Conservation (phyloP, 345 rosid genomes). For the Theobroma cacao region DNA sequence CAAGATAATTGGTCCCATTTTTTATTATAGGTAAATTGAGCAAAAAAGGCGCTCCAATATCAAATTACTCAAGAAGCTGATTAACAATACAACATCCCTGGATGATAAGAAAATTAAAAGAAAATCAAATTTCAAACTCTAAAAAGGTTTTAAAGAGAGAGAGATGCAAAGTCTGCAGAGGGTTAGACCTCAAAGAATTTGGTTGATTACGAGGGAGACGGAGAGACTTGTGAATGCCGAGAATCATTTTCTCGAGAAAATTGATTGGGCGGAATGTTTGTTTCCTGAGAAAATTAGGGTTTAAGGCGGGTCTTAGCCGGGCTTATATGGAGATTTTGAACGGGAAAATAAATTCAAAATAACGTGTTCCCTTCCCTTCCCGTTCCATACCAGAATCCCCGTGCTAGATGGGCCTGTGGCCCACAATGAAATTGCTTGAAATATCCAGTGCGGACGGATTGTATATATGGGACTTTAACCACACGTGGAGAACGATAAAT, state of each 20-base stretch:
- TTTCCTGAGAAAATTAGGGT: background rate
- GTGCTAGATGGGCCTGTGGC: no score
- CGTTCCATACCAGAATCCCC: background rate
- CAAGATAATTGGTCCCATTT: slow-evolving; percentile 11
- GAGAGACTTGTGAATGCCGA: background rate
- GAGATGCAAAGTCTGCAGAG: background rate
- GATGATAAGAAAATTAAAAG: background rate
- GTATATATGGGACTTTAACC: background rate
- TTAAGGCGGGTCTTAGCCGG: background rate
- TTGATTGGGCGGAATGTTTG: background rate
- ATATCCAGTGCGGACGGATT: background rate
- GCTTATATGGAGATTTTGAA: background rate
- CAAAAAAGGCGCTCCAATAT: background rate
- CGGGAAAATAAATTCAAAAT: background rate
- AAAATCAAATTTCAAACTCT: background rate
- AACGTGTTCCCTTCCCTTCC: background rate
- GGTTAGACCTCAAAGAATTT: background rate
- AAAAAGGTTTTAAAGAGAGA: background rate
- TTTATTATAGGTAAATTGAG: background rate
- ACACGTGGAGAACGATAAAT: no score
- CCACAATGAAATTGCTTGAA: background rate
- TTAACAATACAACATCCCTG: background rate
- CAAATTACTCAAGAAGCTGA: background rate
- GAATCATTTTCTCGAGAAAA: slow-evolving; percentile 1
- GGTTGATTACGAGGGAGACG: background rate